Evolutionary conservation across 2,329 filamentous ascomycete genomes (phyloP).

Genomic region (Colletotrichum karsti): DNA sequence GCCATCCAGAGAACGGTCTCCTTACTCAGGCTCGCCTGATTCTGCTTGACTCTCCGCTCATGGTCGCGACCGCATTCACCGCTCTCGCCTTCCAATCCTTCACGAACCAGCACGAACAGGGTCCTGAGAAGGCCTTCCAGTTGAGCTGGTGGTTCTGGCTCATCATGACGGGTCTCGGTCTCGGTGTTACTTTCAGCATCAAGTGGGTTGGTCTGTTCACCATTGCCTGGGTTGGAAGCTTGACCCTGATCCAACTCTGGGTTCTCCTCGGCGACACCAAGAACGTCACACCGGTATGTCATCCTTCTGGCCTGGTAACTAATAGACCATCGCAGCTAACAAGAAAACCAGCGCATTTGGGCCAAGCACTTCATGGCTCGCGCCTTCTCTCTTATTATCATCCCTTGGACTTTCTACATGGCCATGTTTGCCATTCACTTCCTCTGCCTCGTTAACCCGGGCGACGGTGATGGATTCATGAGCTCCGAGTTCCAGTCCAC

Average conservation of each 20-base stretch:
- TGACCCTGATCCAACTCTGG: conserved; percentile 95
- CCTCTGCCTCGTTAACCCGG: conserved; percentile 89
- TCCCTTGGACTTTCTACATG: conserved; percentile 91
- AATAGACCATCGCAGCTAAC: conserved; percentile 30
- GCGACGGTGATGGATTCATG: conserved; percentile 99
- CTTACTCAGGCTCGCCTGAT: conserved; percentile 95
- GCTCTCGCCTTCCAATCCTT: conserved; percentile 91
- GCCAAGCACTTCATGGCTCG: conserved; percentile 95
- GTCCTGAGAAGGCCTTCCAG: conserved; percentile 86
- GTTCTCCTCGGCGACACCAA: conserved; percentile 89
- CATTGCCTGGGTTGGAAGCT: conserved; percentile 93
- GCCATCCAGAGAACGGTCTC: conserved; percentile 83
- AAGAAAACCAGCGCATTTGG: conserved; percentile 70
- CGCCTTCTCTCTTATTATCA: conserved; percentile 88
- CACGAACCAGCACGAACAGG: conserved; percentile 95
- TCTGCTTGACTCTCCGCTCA: conserved; percentile 92
- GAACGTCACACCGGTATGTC: conserved; percentile 78
- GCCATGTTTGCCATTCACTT: conserved; percentile 99
- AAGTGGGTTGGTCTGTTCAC: conserved; percentile 99
- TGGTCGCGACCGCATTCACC: conserved; percentile 93
- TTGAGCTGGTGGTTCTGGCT: conserved; percentile 99
- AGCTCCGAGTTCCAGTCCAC: conserved; percentile 99
- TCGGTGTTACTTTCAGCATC: conserved; percentile 92
- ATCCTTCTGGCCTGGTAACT: no score
- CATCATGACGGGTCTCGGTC: conserved; percentile 81